Base-by-base conservation (phyloP, 257 asterid species). In the Craterostigma plantagineum region DNA sequence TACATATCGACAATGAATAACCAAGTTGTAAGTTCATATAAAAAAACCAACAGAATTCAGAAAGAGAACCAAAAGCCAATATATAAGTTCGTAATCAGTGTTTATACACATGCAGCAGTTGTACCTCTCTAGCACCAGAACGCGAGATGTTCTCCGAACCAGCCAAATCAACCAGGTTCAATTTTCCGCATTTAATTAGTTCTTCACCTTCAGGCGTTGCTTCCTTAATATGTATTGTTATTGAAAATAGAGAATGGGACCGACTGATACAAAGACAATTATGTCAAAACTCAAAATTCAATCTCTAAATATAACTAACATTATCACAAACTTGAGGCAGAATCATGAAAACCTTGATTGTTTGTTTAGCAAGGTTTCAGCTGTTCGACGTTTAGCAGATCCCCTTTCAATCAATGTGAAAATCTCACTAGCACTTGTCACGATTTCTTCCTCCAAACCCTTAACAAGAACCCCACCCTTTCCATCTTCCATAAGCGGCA, bases 171-270 rank as follows among this genome's bases (percentile, higher is more conserved):
- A 81, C 93, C 61, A 77, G 60, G 57, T 81, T 81, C 50, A 81
- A 62, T 66, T 81, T 81, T 52, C 93, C 93, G 45, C 91, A 71
- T 65, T 81, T 81, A 50, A 81, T 81, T 16, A 81, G 66, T 48
- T 81, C 93, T 71, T 81, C 93, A 0, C 91, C 93, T 66, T 81
- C 93, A 51, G 91, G 77, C n/a, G 84, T 81, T 43, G 86, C 75
- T 69, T 80, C 93, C 72, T 80, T 80, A 48, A 80, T 73, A 65
- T 80, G 93, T 36, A 81, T 81, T 8, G 93, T 81, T 46, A 81
- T 81, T 65, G 86, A 71, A 57, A 81, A 81, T 15, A 81, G 79
- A 15, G 91, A 81, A 60, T 81, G 93, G 30, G 93, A 81, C 36
- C 91, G 93, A 61, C 93, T 81, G 77, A 50, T 33, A 18, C 7